Evolutionary conservation across 768 basidiomycete species (phyloP).

Genomic region (Multifurca ochricompacta): DNA sequence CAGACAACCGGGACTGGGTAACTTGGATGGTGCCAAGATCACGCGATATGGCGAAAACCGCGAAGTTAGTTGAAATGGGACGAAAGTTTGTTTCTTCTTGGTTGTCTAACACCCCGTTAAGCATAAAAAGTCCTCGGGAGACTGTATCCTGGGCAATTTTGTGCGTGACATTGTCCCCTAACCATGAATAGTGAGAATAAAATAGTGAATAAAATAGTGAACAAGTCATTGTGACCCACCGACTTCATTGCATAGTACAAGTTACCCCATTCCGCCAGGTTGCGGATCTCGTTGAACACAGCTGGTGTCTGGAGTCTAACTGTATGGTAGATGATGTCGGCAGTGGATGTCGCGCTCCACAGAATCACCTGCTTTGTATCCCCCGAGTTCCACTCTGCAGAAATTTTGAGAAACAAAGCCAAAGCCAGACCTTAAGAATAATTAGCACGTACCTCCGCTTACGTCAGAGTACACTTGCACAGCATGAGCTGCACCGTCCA

Average conservation of each 20-base stretch:
- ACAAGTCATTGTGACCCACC: constrained; percentile 2
- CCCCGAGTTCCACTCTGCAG: constrained; percentile 24
- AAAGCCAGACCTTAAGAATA: background rate
- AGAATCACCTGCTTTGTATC: constrained; percentile 2
- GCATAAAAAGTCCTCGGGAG: constrained; percentile 21
- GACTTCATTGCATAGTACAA: constrained; percentile 17
- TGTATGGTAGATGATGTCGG: constrained; percentile 15
- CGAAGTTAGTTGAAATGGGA: constrained; percentile 13
- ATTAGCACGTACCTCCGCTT: constrained; percentile 27
- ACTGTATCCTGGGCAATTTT: constrained; percentile 6
- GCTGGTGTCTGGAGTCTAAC: background rate
- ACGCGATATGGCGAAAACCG: constrained; percentile 24
- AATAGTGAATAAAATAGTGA: too few relatives aligned
- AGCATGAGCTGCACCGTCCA: constrained; percentile 28
- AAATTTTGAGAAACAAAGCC: too few relatives aligned
- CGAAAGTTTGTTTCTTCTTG: constrained; percentile 7
- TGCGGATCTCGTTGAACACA: constrained; percentile 7
- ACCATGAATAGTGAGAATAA: background rate
- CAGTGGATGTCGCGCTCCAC: constrained; percentile 2
- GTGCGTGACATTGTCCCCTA: constrained; percentile 16
- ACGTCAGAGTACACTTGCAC: constrained; percentile 36
- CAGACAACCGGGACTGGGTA: constrained; percentile 23
- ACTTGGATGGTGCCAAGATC: constrained; percentile 24
- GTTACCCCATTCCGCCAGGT: constrained; percentile 21
- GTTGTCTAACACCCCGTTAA: constrained; percentile 17